phyloP scores from a whole-genome alignment of 352 stramenopile genomes.

The Phytophthora sp. region DNA sequence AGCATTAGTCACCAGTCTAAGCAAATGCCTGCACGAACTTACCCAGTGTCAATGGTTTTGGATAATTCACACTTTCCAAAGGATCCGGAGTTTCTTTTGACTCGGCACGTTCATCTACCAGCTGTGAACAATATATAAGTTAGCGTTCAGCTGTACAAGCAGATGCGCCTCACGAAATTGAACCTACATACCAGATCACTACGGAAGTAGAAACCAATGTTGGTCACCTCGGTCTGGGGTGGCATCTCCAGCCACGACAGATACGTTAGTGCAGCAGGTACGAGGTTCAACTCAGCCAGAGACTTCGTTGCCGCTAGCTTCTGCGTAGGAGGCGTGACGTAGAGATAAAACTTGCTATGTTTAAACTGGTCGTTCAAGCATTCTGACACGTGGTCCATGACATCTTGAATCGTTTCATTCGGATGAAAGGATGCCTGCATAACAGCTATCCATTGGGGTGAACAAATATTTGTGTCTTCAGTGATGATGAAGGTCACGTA shows the following conservation, averaged over 20 bases:
- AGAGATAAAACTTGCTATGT: constrained; percentile 67
- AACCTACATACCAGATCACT: constrained; percentile 70
- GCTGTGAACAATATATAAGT: constrained; percentile 22
- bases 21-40: no score
- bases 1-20: no score
- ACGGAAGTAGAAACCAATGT: constrained; percentile 63
- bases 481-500: constrained; percentile 23
- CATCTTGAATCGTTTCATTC: constrained; percentile 75
- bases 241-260: constrained; percentile 67
- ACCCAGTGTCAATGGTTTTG: constrained; percentile 57
- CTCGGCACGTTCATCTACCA: constrained; percentile 40
- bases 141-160: no score
- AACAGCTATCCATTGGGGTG: constrained; percentile 47
- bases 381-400: constrained; percentile 68
- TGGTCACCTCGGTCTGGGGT: constrained; percentile 14
- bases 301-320: constrained; percentile 64
- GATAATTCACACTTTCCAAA: constrained; percentile 41
- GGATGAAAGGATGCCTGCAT: constrained; percentile 87
- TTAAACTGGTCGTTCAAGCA: constrained; percentile 41
- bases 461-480: background rate
- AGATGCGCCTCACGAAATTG: no score
- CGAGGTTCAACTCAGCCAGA: constrained; percentile 70
- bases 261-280: constrained; percentile 80
- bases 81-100: constrained; percentile 42
- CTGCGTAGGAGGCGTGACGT: constrained; percentile 77